Evolutionary conservation across 345 rosid genomes (phyloP).

Genomic region (Brassica nigra): DNA sequence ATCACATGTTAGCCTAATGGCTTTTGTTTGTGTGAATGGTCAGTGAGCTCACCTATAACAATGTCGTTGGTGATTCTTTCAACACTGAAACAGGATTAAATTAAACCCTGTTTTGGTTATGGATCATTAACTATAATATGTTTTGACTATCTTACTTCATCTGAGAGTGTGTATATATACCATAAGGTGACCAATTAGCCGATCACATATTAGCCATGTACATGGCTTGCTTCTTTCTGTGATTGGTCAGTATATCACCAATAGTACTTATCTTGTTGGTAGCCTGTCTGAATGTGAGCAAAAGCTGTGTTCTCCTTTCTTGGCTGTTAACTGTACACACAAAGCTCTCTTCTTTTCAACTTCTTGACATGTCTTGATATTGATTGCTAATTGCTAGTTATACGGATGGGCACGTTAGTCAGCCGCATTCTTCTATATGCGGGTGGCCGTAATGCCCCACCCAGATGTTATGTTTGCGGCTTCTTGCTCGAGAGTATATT

Average conservation of each 20-base stretch:
- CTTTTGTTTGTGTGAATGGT: conserved; percentile 57
- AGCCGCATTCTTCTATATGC: conserved; percentile 24
- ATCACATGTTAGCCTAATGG: conserved; percentile 41
- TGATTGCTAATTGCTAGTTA: neutral
- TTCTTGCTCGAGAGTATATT: conserved; percentile 23
- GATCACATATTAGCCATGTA: conserved; percentile 35
- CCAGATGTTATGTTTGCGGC: conserved; percentile 33
- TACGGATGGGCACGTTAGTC: conserved; percentile 39
- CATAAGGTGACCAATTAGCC: conserved; percentile 46
- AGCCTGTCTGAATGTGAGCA: conserved; percentile 34
- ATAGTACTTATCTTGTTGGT: conserved; percentile 31
- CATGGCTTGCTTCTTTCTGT: conserved; percentile 36
- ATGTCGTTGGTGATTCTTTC: conserved; percentile 28
- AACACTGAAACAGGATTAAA: conserved; percentile 15
- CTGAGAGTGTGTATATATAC: neutral
- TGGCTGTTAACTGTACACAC: conserved; percentile 34
- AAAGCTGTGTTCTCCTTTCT: conserved; percentile 24
- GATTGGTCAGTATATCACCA: conserved; percentile 54
- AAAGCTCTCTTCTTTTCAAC: neutral
- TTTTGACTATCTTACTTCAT: neutral
- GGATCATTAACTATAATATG: conserved; percentile 43
- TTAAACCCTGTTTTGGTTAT: conserved; percentile 32
- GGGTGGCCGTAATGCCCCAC: conserved; percentile 39
- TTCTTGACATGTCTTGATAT: neutral
- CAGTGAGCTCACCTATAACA: conserved; percentile 58